Percentiles rank a stretch among this genome's conserved stretches.
Evolutionary conservation across 2,329 filamentous ascomycete genomes (phyloP).

Genomic region (Dryadomyces quercus-mongolicae): DNA sequence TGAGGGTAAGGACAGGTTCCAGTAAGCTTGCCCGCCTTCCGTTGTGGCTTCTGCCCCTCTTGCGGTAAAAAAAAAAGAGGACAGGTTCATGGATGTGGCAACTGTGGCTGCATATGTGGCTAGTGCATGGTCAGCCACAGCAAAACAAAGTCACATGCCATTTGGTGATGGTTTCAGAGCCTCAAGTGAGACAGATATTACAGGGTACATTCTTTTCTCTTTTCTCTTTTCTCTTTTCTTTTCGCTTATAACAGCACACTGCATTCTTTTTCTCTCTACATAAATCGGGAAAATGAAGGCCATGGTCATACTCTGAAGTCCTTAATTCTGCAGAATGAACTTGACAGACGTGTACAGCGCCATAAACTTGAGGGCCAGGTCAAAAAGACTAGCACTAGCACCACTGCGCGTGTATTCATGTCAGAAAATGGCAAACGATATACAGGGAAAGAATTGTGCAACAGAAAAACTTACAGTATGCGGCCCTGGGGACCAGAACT

Average conservation of each 20-base stretch:
- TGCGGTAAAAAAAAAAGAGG: constrained; percentile 4
- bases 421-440: not conserved
- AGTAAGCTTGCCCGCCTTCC: constrained; percentile 1
- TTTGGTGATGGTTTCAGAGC: no score
- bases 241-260: no score
- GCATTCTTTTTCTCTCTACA: not conserved
- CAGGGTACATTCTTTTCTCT: no score
- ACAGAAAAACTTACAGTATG: constrained; percentile 17
- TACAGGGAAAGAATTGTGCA: constrained; percentile 4
- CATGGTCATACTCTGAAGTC: no score
- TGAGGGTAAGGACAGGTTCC: constrained; percentile 7
- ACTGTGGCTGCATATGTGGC: not conserved
- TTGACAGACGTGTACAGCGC: constrained; percentile 30
- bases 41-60: constrained; percentile 9
- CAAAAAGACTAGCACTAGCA: constrained; percentile 20
- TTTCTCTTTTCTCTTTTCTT: no score
- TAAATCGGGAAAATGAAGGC: no score
- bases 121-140: not conserved
- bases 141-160: not conserved
- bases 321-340: constrained; percentile 13
- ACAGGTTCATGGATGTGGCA: constrained; percentile 4
- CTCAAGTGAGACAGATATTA: no score
- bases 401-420: constrained; percentile 26
- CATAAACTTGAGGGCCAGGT: constrained; percentile 27
- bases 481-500: constrained; percentile 33